Evolutionary conservation across 202 grass and related monocot genomes (phyloP).

Genomic region (Panicum virgatum): DNA sequence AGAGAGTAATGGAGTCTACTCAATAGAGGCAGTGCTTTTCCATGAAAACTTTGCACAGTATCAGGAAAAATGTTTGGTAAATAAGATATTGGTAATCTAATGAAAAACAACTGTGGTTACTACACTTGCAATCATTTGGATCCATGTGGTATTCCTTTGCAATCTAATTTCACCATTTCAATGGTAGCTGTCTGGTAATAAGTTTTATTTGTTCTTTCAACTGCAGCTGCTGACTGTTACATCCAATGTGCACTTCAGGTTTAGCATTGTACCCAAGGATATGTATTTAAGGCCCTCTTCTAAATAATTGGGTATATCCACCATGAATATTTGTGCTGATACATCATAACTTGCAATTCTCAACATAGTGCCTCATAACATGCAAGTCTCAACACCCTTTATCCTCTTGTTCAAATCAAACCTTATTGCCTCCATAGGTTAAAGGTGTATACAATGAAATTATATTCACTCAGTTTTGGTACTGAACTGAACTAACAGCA

Average conservation of each 20-base stretch:
- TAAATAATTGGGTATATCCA: slow-evolving; percentile 45
- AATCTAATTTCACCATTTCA: too few species aligned
- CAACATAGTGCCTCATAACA: neutral
- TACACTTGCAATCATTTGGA: neutral
- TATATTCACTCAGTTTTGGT: neutral
- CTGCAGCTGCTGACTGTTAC: neutral
- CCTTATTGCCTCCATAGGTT: neutral
- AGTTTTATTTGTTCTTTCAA: neutral
- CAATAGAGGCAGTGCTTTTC: neutral
- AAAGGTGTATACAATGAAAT: neutral
- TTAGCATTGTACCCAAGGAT: slow-evolving; percentile 42
- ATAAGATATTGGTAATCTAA: slow-evolving; percentile 12
- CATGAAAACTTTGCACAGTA: neutral
- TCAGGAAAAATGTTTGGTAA: slow-evolving; percentile 27
- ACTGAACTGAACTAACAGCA: neutral
- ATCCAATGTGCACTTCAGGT: neutral
- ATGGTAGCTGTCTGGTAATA: neutral
- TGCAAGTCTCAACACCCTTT: neutral
- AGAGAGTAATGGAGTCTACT: neutral
- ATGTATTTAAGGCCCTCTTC: slow-evolving; percentile 43
- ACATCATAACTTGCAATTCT: neutral
- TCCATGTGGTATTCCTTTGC: too few species aligned
- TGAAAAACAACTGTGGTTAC: slow-evolving; percentile 11
- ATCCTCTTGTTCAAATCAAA: neutral
- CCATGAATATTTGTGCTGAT: slow-evolving; percentile 55